phyloP scores from a whole-genome alignment of 805 yeast species.

The Trichomonascus vanleenenianus region DNA sequence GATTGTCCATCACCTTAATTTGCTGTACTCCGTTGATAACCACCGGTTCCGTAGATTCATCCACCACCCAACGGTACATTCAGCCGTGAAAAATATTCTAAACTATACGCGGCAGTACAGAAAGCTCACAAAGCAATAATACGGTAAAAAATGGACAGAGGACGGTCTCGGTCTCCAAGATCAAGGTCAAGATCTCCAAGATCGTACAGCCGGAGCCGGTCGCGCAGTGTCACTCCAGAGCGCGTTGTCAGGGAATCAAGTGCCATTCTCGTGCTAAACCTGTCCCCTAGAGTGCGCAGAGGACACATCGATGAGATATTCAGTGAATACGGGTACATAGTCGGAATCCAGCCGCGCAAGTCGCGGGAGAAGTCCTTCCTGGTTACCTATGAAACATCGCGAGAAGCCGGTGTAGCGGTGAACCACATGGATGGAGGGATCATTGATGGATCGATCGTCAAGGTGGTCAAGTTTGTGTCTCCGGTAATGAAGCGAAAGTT shows the following conservation, averaged over 20 bases:
- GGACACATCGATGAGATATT: constrained; percentile 16
- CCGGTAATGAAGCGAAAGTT: background rate
- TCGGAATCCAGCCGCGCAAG: constrained; percentile 2
- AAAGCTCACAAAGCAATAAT: background rate
- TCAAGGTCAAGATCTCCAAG: constrained; percentile 2
- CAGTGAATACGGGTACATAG: constrained; percentile 10
- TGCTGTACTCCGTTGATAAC: background rate
- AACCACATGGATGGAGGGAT: constrained; percentile 15
- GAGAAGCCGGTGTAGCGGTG: constrained; percentile 11
- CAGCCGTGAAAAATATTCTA: no score
- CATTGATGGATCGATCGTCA: constrained; percentile 8
- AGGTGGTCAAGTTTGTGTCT: background rate
- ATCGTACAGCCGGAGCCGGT: constrained; percentile 1
- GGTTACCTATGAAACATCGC: constrained; percentile 7
- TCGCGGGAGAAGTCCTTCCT: background rate
- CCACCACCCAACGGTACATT: background rate
- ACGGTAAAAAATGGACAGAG: background rate
- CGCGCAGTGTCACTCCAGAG: constrained; percentile 4
- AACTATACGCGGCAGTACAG: no score
- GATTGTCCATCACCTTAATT: background rate
- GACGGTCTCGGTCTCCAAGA: background rate
- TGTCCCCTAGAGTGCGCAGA: constrained; percentile 1
- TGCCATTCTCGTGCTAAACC: constrained; percentile 2
- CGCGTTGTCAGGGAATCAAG: constrained; percentile 3
- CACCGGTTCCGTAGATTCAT: background rate